A percentile compares a stretch with the other conserved stretches of the same genome.
Conservation (phyloP, 139 green algal genomes). For the Picochlorum sp. region DNA sequence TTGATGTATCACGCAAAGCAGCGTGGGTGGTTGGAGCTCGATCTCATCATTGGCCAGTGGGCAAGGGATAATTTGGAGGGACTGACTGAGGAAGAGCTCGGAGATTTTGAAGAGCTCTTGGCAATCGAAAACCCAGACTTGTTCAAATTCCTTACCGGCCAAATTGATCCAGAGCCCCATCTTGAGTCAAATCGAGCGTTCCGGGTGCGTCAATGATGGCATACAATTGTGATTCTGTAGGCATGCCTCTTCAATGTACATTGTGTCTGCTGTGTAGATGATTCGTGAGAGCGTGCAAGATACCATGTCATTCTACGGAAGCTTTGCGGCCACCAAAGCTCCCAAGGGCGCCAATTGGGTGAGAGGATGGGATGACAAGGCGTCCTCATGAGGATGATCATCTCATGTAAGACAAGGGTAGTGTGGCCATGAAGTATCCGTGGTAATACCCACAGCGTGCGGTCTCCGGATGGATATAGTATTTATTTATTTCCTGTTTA, state of each 20-base stretch:
- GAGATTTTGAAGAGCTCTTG: constrained; percentile 44
- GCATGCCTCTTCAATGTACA: no score
- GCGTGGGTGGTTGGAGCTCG: constrained; percentile 76
- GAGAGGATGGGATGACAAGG: constrained; percentile 59
- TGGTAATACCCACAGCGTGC: no score
- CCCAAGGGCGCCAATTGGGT: constrained; percentile 45
- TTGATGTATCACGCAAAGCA: constrained; percentile 72
- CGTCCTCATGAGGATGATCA: neutral
- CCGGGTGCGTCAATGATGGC: neutral
- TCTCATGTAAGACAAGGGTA: no score
- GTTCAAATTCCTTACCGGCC: constrained; percentile 75
- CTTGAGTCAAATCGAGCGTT: constrained; percentile 49
- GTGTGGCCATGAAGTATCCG: no score
- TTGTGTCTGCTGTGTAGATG: constrained; percentile 10
- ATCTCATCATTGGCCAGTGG: constrained; percentile 69
- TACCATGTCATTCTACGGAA: constrained; percentile 35
- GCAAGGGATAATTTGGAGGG: constrained; percentile 53
- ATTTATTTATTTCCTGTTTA: no score
- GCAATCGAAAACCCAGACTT: constrained; percentile 76
- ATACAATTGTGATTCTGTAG: neutral
- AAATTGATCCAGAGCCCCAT: constrained; percentile 32
- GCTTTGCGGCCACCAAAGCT: constrained; percentile 4
- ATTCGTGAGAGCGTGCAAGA: constrained; percentile 22
- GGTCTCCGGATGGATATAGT: no score
- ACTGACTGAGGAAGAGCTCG: constrained; percentile 35